Percentiles rank a stretch among this genome's conserved stretches.
Evolutionary conservation across 208 protist species (phyloP).

Genomic region (Phytomonas francai): DNA sequence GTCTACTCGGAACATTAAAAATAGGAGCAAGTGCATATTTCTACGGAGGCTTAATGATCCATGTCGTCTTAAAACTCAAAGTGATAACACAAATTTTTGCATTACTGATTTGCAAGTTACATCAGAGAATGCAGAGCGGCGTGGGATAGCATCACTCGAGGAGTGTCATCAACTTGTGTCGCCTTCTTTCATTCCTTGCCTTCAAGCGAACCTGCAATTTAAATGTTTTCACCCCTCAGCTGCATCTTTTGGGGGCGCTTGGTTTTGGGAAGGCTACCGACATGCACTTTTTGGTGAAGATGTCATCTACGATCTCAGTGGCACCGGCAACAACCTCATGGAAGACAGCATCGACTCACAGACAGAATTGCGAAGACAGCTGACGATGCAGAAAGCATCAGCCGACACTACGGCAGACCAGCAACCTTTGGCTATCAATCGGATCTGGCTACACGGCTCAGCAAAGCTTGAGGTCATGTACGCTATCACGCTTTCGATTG

Average conservation of each 20-base stretch:
- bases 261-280: constrained; percentile 73
- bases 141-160: constrained; percentile 16
- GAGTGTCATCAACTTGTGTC: constrained; percentile 33
- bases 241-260: constrained; percentile 34
- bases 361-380: constrained; percentile 20
- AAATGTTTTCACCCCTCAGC: neutral
- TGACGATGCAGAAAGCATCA: neutral
- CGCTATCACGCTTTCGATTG: constrained; percentile 43
- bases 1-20: constrained; percentile 1
- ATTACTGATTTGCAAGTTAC: neutral
- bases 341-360: constrained; percentile 55
- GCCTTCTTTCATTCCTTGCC: constrained; percentile 26
- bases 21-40: neutral
- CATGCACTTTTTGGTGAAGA: constrained; percentile 55
- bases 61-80: neutral
- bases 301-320: constrained; percentile 35
- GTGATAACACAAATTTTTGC: neutral
- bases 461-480: constrained; percentile 63
- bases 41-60: constrained; percentile 1
- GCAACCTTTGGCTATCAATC: neutral
- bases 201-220: constrained; percentile 26
- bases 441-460: constrained; percentile 20
- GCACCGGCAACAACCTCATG: constrained; percentile 40
- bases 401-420: neutral
- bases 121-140: constrained; percentile 7